These are phyloP conservation scores for Podospora fimiseda DNA, from an alignment of 495 filamentous ascomycete genomes.

Conservation along the genomic window DNA sequence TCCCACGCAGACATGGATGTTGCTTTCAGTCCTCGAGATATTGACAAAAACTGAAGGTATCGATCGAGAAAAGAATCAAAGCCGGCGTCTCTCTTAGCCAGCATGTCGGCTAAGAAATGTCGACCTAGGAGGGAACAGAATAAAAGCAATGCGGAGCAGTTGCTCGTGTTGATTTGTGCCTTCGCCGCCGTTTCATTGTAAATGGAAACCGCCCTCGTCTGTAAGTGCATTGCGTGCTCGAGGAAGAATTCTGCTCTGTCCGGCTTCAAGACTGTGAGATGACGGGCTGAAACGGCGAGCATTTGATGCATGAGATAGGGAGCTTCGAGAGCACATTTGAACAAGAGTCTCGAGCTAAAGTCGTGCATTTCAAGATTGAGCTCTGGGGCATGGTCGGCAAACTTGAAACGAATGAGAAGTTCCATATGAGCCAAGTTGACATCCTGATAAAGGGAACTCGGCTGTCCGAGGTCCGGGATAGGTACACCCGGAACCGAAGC, in stretches of 20 bases:
- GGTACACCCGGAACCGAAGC: conserved; percentile 11
- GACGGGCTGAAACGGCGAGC: conserved; percentile 31
- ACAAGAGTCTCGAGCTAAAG: conserved; percentile 8
- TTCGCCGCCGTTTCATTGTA: conserved; percentile 27
- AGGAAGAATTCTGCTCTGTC: conserved; percentile 18
- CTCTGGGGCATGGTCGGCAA: conserved; percentile 23
- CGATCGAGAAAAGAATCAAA: conserved; percentile 27
- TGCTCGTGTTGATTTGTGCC: conserved; percentile 24
- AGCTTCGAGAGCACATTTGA: conserved; percentile 20
- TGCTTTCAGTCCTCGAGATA: conserved; percentile 27
- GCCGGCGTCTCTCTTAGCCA: conserved; percentile 20
- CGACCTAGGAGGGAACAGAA: conserved; percentile 31
- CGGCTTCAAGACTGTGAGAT: conserved; percentile 24
- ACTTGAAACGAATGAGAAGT: conserved; percentile 27
- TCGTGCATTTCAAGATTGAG: conserved; percentile 18
- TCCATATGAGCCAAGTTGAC: conserved; percentile 36
- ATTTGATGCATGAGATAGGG: conserved; percentile 33
- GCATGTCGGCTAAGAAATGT: conserved; percentile 30
- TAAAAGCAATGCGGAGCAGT: conserved; percentile 30
- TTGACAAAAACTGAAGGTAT: conserved; percentile 25
- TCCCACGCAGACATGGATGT: conserved; percentile 29
- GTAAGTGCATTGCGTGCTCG: conserved; percentile 25
- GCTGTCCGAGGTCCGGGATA: conserved; percentile 13
- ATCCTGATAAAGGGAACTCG: conserved; percentile 9
- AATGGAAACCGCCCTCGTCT: conserved; percentile 32